Conservation (phyloP, 768 basidiomycete genomes). For the Tylopilus vinaceipallidus region DNA sequence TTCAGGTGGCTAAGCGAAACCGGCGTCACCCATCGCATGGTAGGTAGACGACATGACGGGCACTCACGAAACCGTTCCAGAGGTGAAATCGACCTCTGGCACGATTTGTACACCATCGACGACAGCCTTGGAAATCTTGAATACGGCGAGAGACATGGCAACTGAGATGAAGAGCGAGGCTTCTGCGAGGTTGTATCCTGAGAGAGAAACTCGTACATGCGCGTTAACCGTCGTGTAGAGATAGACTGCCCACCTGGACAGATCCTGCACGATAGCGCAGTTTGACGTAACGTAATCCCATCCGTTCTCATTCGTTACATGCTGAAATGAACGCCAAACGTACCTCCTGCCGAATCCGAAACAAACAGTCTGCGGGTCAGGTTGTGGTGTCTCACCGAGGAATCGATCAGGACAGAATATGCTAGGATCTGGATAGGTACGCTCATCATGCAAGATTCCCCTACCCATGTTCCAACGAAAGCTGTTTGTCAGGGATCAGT, state of each 20-base stretch:
- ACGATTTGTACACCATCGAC: slow-evolving; percentile 41
- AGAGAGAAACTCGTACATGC: not conserved
- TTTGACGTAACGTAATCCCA: too few relatives aligned
- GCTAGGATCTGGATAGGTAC: slow-evolving; percentile 33
- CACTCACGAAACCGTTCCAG: slow-evolving; percentile 45
- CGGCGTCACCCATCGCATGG: not conserved
- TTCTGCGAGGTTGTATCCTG: slow-evolving; percentile 32
- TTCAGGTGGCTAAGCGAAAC: slow-evolving; percentile 39
- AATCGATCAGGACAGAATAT: slow-evolving; percentile 36
- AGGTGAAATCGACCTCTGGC: slow-evolving; percentile 41
- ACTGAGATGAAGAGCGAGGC: slow-evolving; percentile 24
- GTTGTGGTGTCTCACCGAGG: slow-evolving; percentile 19
- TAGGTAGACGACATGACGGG: not conserved
- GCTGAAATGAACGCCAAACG: too few relatives aligned
- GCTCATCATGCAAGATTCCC: slow-evolving; percentile 52
- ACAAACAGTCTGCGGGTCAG: slow-evolving; percentile 13
- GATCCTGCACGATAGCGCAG: slow-evolving; percentile 1
- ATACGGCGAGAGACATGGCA: slow-evolving; percentile 42
- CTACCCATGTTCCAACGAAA: slow-evolving; percentile 27
- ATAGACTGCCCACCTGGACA: slow-evolving; percentile 14
- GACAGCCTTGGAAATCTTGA: slow-evolving; percentile 41
- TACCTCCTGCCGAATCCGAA: slow-evolving; percentile 34
- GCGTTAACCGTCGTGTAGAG: too few relatives aligned
- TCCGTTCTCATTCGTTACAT: too few relatives aligned
- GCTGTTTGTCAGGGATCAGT: not conserved